Base-by-base conservation (phyloP, 1,139 yeast genomes). In the Taphrina pruni region DNA sequence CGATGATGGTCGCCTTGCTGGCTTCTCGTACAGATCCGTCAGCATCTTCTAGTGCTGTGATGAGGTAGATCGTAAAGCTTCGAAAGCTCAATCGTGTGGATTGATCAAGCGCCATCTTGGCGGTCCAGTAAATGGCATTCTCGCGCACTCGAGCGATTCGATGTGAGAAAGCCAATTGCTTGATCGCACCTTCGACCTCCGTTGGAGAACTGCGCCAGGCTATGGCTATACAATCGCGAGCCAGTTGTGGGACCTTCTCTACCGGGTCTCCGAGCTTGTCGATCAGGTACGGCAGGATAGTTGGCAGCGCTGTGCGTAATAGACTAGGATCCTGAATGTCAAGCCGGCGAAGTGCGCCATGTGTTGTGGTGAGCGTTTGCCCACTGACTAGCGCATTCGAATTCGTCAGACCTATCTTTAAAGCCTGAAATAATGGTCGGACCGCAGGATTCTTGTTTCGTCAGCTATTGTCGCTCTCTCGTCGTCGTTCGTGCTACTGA, bases 271-370 rank as follows among this genome's bases (percentile, higher is more conserved):
- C 84, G 56, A 88, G 77, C 60, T 84, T 81, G 67, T 82, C 82
- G 14, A 89, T 78, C 35, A 89, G 77, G 11, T 86, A 80, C 0
- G 94, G 93, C 14, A 88, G 78, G 2, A 87, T 84, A 36, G 81
- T 78, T 61, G 79, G 81, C 41, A 86, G 81, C 54, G 85, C 84
- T 0, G 79, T 79, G 69, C 81, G 81, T 58, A 92, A 80, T 1
- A 84, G 80, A 0, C 83, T 81, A 0, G 86, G 82, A 73, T 89
- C 88, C 78, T 90, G 97, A 77, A 88, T 86, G 66, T 89, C 86
- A 1, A 90, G 86, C 21, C 97, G 81, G 74, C 89, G 90, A 39
- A 90, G 85, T 61, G 91, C 79, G 75, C 91, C 94, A 71, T 93
- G 88, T 11, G 89, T 1, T 89, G 84, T 51, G 81, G 75, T 0